Percentiles rank a stretch among this genome's conserved stretches.
phyloP scores from a whole-genome alignment of 202 grass and related monocot species.

The Setaria italica region DNA sequence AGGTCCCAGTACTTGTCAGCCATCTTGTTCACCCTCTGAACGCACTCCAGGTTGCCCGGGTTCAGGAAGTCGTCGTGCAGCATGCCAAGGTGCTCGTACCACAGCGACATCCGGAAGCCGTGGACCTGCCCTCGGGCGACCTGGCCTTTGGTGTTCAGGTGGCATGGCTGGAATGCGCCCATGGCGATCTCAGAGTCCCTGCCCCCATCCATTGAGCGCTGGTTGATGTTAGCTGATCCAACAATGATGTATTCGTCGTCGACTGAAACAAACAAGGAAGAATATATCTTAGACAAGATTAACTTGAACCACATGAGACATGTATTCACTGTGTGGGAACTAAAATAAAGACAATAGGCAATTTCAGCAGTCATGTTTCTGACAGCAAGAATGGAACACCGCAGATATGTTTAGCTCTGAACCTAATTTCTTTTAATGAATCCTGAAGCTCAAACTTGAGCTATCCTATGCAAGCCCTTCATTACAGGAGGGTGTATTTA shows the following conservation, averaged over 20 bases:
- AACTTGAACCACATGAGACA: background rate
- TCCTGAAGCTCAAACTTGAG: background rate
- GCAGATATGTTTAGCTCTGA: constrained; percentile 5
- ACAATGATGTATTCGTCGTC: constrained; percentile 94
- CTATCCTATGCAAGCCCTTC: background rate
- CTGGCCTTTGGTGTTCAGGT: constrained; percentile 61
- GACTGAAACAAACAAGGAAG: constrained; percentile 49
- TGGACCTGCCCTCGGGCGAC: constrained; percentile 79
- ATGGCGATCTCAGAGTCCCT: constrained; percentile 95
- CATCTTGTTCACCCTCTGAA: constrained; percentile 82
- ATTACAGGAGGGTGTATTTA: background rate
- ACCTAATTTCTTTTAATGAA: background rate
- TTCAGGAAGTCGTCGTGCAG: constrained; percentile 64
- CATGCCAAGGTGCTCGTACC: constrained; percentile 96
- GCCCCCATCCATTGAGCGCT: constrained; percentile 90
- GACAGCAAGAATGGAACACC: background rate
- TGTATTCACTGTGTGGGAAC: background rate
- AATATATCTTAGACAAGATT: background rate
- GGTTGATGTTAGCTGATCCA: constrained; percentile 96
- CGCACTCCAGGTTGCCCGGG: constrained; percentile 64
- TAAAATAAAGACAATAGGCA: background rate
- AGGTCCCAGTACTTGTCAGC: constrained; percentile 84
- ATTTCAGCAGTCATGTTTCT: background rate
- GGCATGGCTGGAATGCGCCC: constrained; percentile 77
- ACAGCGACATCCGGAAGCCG: constrained; percentile 86